These are phyloP conservation scores for Leccinum variicolor DNA, from an alignment of 768 basidiomycete species.

Conservation along the genomic window DNA sequence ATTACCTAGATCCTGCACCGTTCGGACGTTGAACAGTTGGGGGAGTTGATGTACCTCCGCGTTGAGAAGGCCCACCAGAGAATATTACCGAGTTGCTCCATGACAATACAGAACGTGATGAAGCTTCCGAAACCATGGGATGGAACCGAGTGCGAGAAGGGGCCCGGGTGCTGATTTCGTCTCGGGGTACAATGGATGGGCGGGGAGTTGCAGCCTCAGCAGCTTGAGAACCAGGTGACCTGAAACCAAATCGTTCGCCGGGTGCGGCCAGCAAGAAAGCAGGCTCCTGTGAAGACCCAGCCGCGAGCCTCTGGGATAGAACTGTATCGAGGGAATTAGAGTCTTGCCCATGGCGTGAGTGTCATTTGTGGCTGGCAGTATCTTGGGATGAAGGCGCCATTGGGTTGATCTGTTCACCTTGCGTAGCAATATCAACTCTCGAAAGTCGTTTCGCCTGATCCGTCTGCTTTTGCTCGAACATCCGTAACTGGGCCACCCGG, in stretches of 20 bases:
- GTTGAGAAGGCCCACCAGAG: background rate
- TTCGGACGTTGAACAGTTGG: background rate
- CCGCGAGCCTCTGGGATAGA: background rate
- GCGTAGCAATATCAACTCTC: background rate
- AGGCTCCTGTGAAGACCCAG: background rate
- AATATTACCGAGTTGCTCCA: background rate
- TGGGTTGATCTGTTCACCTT: conserved; percentile 1
- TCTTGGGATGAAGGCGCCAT: conserved; percentile 1
- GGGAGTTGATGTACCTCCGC: background rate
- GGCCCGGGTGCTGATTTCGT: background rate
- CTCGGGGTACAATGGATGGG: background rate
- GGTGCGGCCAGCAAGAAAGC: background rate
- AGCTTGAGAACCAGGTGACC: background rate
- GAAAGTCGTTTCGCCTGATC: background rate
- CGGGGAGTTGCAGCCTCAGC: too few relatives aligned
- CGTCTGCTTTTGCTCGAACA: background rate
- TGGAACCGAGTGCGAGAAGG: background rate
- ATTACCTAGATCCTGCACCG: too few relatives aligned
- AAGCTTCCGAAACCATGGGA: background rate
- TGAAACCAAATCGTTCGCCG: background rate
- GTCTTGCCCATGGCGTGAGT: background rate
- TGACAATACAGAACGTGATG: background rate
- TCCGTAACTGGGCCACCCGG: background rate
- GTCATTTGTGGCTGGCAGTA: background rate
- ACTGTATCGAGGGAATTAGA: background rate